Evolutionary conservation across 805 yeast species (phyloP).

Genomic region (Candida tallmaniae): DNA sequence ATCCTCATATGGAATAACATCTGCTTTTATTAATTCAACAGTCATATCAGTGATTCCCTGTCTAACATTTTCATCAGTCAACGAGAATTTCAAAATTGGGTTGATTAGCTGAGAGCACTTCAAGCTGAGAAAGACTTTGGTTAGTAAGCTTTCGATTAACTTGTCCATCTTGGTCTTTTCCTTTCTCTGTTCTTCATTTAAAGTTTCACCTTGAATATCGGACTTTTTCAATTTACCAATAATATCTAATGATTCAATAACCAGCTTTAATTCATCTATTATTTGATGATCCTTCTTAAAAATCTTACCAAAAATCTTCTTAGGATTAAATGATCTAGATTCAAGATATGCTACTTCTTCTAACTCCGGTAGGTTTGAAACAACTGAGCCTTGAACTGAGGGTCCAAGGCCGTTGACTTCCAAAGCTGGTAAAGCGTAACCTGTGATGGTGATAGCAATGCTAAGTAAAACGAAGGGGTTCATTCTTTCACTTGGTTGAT

Average conservation of each 20-base stretch:
- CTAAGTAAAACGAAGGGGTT: no score
- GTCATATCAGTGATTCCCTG: constrained; percentile 19
- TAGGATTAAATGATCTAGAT: constrained; percentile 1
- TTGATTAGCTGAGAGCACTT: constrained; percentile 27
- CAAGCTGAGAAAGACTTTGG: constrained; percentile 20
- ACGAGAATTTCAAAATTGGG: constrained; percentile 21
- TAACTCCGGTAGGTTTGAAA: no score
- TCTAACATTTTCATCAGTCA: constrained; percentile 26
- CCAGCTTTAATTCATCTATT: constrained; percentile 7
- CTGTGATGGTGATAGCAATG: no score
- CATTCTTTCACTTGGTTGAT: no score
- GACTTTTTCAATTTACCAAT: constrained; percentile 8
- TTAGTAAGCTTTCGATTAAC: constrained; percentile 16
- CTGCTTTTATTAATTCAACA: constrained; percentile 21
- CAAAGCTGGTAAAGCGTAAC: no score
- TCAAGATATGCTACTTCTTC: no score
- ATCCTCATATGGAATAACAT: constrained; percentile 29
- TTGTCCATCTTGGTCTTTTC: constrained; percentile 8
- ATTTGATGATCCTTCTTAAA: constrained; percentile 6
- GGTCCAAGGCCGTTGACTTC: no score
- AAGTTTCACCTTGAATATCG: not conserved
- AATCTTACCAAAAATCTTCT: constrained; percentile 3
- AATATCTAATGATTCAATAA: constrained; percentile 10
- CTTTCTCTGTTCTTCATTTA: not conserved
- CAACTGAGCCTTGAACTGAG: no score